Percentiles rank a stretch among this genome's conserved stretches.
Conservation (phyloP, 1,284 basidiomycete genomes). For the Bondarzewia mesenterica region DNA sequence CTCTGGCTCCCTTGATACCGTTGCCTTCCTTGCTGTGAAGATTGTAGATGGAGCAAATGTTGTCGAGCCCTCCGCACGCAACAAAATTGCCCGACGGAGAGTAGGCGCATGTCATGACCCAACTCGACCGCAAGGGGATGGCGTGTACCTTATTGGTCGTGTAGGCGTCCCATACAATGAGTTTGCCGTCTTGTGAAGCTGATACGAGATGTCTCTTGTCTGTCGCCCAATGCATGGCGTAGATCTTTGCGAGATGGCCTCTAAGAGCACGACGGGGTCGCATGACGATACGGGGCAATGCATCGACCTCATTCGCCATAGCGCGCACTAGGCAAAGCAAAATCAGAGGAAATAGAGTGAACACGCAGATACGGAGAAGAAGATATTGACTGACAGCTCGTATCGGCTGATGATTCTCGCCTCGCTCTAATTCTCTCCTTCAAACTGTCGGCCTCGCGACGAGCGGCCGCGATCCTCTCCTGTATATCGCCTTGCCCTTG, state of each 20-base stretch:
- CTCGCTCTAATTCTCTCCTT: slow-evolving; percentile 97
- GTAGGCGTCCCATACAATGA: slow-evolving; percentile 99
- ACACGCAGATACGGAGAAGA: slow-evolving; percentile 4
- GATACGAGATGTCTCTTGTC: slow-evolving; percentile 97
- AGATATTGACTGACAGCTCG: slow-evolving; percentile 66
- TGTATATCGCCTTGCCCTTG: slow-evolving; percentile 83
- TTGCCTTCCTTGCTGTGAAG: slow-evolving; percentile 69
- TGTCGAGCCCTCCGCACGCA: slow-evolving; percentile 97
- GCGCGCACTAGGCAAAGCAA: slow-evolving; percentile 96
- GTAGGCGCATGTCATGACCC: slow-evolving; percentile 99
- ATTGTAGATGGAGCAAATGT: slow-evolving; percentile 98
- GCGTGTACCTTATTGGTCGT: slow-evolving; percentile 99
- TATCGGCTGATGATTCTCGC: slow-evolving; percentile 93
- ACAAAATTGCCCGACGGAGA: slow-evolving; percentile 95
- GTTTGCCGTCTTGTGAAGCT: slow-evolving; percentile 97
- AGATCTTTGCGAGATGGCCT: slow-evolving; percentile 98
- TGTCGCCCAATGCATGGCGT: slow-evolving; percentile 98
- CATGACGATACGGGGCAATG: slow-evolving; percentile 93
- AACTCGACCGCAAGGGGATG: slow-evolving; percentile 93
- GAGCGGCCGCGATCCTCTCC: slow-evolving; percentile 91
- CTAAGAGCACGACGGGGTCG: slow-evolving; percentile 90
- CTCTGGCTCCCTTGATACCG: slow-evolving; percentile 75
- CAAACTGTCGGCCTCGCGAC: slow-evolving; percentile 91
- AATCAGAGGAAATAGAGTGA: slow-evolving; percentile 5
- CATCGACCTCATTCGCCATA: slow-evolving; percentile 94